Evolutionary conservation across 768 basidiomycete species (phyloP), one percentile per base, ranked within the genome.

Genomic region (Russula dissimulans): DNA sequence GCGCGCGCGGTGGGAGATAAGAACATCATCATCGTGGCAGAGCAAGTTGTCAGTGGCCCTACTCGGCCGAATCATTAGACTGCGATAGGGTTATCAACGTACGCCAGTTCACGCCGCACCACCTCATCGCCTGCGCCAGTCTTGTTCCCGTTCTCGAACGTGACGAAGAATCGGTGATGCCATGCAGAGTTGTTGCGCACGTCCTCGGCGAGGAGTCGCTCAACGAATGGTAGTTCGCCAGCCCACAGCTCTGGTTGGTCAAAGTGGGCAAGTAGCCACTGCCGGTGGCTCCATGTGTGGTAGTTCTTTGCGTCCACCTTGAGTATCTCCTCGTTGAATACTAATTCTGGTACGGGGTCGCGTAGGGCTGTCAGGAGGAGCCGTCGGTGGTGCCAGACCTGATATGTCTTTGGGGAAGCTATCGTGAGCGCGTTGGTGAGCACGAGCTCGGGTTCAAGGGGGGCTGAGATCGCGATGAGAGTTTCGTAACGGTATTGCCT

Each of bases 401-500:
- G 97, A 72, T 98, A 98, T 10, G 87, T 93, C 76, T 98, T 99
- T 69, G 97, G 79, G 71, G 86, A 86, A 65, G 79, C 79, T 64
- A 86, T 79, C 22, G 93, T 89, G 56, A 97, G 80, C 65, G 85
- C 85, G 74, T 97, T 90, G 85, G 97, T 94, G 38, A 95, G 77
- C 54, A 72, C 73, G 1, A 97, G 78, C 74, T 99, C 95, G 4
- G 72, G 77, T n/a, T 84, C 79, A 60, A 98, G 78, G 31, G 89
- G 78, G 4, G 81, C 73, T 9, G 85, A 71, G 61, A 90, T 71
- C 3, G 81, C 80, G 2, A 94, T 67, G 3, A 97, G 80, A 2
- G 92, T 95, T 68, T 88, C 83, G 72, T 94, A 93, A 47, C 95
- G 86, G 72, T 94, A 97, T 75, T 97, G 94, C 95, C 95, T 97